These are phyloP conservation scores for Madurella mycetomatis DNA, from an alignment of 2,329 filamentous ascomycete species.

Conservation along the genomic window DNA sequence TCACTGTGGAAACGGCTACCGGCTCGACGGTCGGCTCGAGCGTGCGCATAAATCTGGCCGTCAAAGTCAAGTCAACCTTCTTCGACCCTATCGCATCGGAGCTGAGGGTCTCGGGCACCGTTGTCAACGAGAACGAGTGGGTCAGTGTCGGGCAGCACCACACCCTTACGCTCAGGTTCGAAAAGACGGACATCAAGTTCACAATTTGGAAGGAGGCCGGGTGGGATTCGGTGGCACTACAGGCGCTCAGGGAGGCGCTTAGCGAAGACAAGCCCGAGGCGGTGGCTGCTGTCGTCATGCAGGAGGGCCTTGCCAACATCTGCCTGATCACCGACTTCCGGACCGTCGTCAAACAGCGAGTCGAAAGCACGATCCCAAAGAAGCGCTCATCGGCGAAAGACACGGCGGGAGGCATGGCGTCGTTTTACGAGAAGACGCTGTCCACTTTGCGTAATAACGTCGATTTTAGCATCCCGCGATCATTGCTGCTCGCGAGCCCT, in stretches of 20 bases:
- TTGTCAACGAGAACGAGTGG: constrained; percentile 49
- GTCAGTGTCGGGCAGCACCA: constrained; percentile 54
- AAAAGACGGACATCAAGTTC: constrained; percentile 62
- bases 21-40: constrained; percentile 47
- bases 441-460: constrained; percentile 72
- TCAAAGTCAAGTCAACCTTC: constrained; percentile 53
- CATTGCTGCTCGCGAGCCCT: constrained; percentile 80
- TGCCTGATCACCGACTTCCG: constrained; percentile 78
- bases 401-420: constrained; percentile 65
- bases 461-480: constrained; percentile 65
- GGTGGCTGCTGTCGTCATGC: constrained; percentile 87
- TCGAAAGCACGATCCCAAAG: constrained; percentile 64
- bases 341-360: constrained; percentile 65
- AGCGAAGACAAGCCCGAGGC: constrained; percentile 76
- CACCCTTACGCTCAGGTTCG: constrained; percentile 75
- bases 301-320: constrained; percentile 79
- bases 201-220: constrained; percentile 78
- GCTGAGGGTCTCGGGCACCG: constrained; percentile 53
- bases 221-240: constrained; percentile 86
- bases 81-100: constrained; percentile 54
- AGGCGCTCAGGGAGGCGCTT: constrained; percentile 73
- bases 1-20: constrained; percentile 42
- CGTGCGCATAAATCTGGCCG: constrained; percentile 54
- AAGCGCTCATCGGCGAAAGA: constrained; percentile 62
- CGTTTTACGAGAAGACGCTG: constrained; percentile 75